Evolutionary conservation across 2,329 filamentous ascomycete species (phyloP).

Genomic region (Apiospora hydei): DNA sequence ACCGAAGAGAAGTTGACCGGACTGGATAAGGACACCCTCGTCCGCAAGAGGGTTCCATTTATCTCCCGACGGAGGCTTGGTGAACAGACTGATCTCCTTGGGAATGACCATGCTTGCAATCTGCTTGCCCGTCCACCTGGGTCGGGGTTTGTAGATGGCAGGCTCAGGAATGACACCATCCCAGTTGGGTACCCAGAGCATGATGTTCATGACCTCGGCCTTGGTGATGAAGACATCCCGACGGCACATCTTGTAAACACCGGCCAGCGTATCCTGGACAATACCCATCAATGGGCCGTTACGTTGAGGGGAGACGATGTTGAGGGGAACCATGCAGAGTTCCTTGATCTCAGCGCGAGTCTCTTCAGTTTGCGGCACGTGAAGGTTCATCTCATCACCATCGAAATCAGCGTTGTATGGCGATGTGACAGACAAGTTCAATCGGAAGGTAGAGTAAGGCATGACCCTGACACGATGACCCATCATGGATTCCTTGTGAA

Average conservation of each 20-base stretch:
- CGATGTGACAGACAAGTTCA: conserved; percentile 96
- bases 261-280: conserved; percentile 95
- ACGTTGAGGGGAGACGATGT: conserved; percentile 97
- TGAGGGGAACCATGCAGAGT: conserved; percentile 95
- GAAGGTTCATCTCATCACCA: conserved; percentile 99
- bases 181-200: conserved; percentile 98
- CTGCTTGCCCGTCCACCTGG: conserved; percentile 98
- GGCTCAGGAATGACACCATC: conserved; percentile 92
- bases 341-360: conserved; percentile 93
- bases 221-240: conserved; percentile 91
- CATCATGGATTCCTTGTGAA: conserved; percentile 99
- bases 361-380: conserved; percentile 97
- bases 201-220: conserved; percentile 93
- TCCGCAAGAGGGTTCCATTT: conserved; percentile 70
- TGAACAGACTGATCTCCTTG: conserved; percentile 80
- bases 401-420: conserved; percentile 99
- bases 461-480: conserved; percentile 96
- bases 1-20: conserved; percentile 89
- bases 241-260: conserved; percentile 95
- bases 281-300: conserved; percentile 99
- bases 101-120: conserved; percentile 94
- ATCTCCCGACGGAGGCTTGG: conserved; percentile 66
- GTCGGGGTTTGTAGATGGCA: conserved; percentile 90
- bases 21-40: conserved; percentile 81
- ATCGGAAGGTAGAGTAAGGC: conserved; percentile 97